Evolutionary conservation across 2,329 filamentous ascomycete species (phyloP), one percentile per base, ranked within the genome.

Genomic region (Conoideocrella luteorostrata): DNA sequence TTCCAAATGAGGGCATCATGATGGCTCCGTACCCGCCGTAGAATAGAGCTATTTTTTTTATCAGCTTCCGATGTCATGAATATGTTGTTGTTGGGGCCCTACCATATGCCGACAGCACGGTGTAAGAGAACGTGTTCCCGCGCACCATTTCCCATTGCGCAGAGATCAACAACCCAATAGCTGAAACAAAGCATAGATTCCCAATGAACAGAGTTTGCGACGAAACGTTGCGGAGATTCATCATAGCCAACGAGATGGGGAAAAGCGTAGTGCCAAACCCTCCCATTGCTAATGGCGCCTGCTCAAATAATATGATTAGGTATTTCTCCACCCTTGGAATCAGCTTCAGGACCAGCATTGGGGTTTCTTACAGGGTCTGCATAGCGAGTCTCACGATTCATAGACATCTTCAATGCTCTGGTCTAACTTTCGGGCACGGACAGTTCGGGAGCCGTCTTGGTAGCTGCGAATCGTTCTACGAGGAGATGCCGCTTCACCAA

Each of bases 51-150:
- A n/a, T n/a, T n/a, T 21, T 4, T 15, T 13, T 10, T 3, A 35
- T 20, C 32, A 10, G 32, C 7, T 7, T n/a, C 17, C 9, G 17
- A 20, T 35, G 9, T 9, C 13, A 35, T 20, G 9, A n/a, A 7
- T 20, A n/a, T 20, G 32, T 10, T 35, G 12, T 17, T 7, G 7
- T 4, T 26, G 6, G 9, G 7, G 3, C 43, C 48, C 30, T 26
- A 57, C 57, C 57, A 40, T 53, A 60, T 1, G 57, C 56, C 17
- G 48, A 55, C 12, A 60, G 33, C 0, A 55, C 52, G 5, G 57
- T 57, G 17, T 60, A 60, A 1, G 54, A 50, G 35, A 60, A 60
- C 1, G 56, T 58, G 12, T 60, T 47, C 1, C 57, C 57, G 5
- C 50, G 42, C 6, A 52, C 50, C 50, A 60, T 52, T 33, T 49